Evolutionary conservation across 805 yeast species (phyloP).

Genomic region (Ogataea trehalophila): DNA sequence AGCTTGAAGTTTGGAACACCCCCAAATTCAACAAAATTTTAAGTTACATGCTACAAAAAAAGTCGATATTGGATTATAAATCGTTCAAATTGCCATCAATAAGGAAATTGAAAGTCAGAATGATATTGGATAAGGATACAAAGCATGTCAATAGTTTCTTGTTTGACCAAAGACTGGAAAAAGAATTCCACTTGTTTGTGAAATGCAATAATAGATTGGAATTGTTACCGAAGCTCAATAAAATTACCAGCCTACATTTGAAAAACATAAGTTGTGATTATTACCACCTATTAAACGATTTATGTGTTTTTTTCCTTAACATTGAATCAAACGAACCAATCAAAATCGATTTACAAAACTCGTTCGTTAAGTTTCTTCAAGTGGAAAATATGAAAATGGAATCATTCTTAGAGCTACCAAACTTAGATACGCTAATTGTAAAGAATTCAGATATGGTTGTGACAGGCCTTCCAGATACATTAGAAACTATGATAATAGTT

Average conservation of each 20-base stretch:
- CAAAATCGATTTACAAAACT: not conserved
- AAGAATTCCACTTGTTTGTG: not conserved
- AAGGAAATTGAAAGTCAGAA: too few species aligned
- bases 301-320: not conserved
- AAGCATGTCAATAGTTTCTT: not conserved
- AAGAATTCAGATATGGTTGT: not conserved
- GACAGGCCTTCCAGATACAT: not conserved
- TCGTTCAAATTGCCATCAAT: too few species aligned
- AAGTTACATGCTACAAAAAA: not conserved
- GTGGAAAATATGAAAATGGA: not conserved
- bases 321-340: conserved; percentile 1
- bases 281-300: not conserved
- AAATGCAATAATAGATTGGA: not conserved
- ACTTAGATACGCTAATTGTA: not conserved
- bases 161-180: not conserved
- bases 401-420: not conserved
- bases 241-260: not conserved
- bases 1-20: not conserved
- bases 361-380: not conserved
- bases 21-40: not conserved
- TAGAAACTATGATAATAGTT: not conserved
- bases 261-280: not conserved
- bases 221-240: not conserved
- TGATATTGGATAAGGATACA: too few species aligned
- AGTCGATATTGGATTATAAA: not conserved